phyloP scores from a whole-genome alignment of 768 basidiomycete genomes.

The Serendipita sp. region DNA sequence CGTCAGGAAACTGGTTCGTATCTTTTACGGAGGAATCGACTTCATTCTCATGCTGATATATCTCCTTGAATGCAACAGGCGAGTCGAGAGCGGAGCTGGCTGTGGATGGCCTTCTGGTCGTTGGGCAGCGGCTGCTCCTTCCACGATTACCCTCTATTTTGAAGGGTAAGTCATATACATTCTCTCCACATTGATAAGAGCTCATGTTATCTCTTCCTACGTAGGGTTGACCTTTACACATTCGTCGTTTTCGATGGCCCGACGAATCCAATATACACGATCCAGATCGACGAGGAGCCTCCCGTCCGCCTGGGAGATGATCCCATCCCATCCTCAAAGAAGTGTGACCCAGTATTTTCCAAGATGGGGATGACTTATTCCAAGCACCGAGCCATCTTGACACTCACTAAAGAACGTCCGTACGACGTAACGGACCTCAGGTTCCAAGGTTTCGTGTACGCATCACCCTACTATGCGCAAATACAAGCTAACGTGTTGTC shows the following conservation, averaged over 20 bases:
- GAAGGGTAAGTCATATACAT: too few species aligned
- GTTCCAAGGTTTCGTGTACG: neutral
- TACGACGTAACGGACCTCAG: neutral
- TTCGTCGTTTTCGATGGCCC: neutral
- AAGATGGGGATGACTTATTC: neutral
- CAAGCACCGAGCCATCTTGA: neutral
- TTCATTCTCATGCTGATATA: too few species aligned
- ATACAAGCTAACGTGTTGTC: neutral
- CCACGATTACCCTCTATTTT: too few species aligned
- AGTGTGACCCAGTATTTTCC: neutral
- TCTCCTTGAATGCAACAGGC: too few species aligned
- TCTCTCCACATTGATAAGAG: too few species aligned
- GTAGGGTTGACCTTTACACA: neutral
- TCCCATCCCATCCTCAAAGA: neutral
- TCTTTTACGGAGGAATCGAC: too few species aligned
- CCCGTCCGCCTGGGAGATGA: neutral
- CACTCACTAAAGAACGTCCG: neutral
- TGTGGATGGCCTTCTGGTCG: too few species aligned
- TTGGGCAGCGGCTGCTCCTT: too few species aligned
- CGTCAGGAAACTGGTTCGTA: too few species aligned
- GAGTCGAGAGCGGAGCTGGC: too few species aligned
- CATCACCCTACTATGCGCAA: neutral
- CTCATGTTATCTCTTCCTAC: too few species aligned
- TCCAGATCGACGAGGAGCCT: neutral
- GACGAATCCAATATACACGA: constrained; percentile 1